phyloP scores from a whole-genome alignment of 805 yeast genomes.

The Pichia deserticola region DNA sequence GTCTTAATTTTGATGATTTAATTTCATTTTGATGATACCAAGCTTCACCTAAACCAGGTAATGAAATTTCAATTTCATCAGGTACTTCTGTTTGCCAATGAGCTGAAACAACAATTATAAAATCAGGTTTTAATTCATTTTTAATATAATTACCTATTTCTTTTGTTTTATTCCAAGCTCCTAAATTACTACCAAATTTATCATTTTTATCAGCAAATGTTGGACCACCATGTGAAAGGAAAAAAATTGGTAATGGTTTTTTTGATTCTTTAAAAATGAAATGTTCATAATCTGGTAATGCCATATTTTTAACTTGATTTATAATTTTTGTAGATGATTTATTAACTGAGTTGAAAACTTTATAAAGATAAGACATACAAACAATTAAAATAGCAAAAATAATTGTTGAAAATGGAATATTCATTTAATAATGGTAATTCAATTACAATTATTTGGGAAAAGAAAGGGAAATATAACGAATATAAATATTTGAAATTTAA shows the following conservation, averaged over 20 bases:
- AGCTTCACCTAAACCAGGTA: slow-evolving; percentile 28
- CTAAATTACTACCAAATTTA: slow-evolving; percentile 42
- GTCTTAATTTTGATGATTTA: slow-evolving; percentile 15
- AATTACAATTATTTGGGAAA: no score
- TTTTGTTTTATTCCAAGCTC: slow-evolving; percentile 50
- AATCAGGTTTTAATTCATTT: slow-evolving; percentile 50
- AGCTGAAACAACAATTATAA: slow-evolving; percentile 60
- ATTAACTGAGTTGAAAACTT: slow-evolving; percentile 3
- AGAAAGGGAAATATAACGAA: neutral
- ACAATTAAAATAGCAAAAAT: slow-evolving; percentile 6
- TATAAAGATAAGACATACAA: slow-evolving; percentile 15
- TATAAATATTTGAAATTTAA: no score
- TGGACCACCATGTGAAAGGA: slow-evolving; percentile 82
- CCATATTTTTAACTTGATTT: slow-evolving; percentile 7
- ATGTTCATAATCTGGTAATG: slow-evolving; percentile 13
- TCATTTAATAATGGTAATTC: slow-evolving; percentile 1
- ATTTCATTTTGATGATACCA: slow-evolving; percentile 13
- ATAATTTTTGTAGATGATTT: slow-evolving; percentile 1
- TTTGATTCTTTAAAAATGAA: slow-evolving; percentile 17
- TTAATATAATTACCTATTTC: slow-evolving; percentile 46
- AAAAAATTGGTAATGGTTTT: slow-evolving; percentile 45
- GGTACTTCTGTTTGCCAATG: slow-evolving; percentile 58
- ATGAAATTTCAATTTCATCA: slow-evolving; percentile 41
- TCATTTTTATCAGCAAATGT: slow-evolving; percentile 56
- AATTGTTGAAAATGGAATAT: slow-evolving; percentile 3